Evolutionary conservation across 225 moss, liverwort and hornwort species (phyloP).

Genomic region (Sphagnum tenellum): DNA sequence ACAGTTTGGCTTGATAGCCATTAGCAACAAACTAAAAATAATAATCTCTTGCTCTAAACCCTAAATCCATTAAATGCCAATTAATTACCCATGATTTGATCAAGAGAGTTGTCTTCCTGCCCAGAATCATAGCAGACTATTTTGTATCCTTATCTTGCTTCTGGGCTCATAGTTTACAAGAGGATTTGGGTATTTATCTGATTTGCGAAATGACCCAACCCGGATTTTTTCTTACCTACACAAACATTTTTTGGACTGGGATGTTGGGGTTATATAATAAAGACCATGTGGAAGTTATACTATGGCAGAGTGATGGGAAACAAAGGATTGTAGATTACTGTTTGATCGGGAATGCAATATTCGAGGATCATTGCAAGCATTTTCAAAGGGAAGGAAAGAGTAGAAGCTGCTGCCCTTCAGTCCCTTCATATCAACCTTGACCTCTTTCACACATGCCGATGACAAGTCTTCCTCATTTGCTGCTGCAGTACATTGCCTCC

Average conservation of each 20-base stretch:
- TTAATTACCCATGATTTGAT: too few relatives aligned
- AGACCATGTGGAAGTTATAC: conserved; percentile 26
- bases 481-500: conserved; percentile 8
- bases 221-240: conserved; percentile 10
- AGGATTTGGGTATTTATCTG: too few relatives aligned
- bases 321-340: conserved; percentile 33
- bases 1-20: too few relatives aligned
- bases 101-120: too few relatives aligned
- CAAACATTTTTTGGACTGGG: not conserved
- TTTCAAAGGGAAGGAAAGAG: conserved; percentile 32
- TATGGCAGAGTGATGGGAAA: conserved; percentile 30
- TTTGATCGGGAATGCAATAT: conserved; percentile 37
- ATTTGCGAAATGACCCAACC: not conserved
- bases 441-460: conserved; percentile 37
- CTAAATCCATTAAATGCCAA: too few relatives aligned
- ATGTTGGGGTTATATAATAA: conserved; percentile 8
- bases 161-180: conserved; percentile 21
- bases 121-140: too few relatives aligned
- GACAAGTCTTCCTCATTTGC: conserved; percentile 20
- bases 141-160: not conserved
- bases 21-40: too few relatives aligned
- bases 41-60: too few relatives aligned
- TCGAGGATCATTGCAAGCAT: conserved; percentile 27
- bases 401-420: conserved; percentile 16
- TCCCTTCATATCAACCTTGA: conserved; percentile 54